A percentile compares a stretch with the other conserved stretches of the same genome.
phyloP scores from a whole-genome alignment of 2,329 filamentous ascomycete genomes.

The Lasiodiplodia theobromae region DNA sequence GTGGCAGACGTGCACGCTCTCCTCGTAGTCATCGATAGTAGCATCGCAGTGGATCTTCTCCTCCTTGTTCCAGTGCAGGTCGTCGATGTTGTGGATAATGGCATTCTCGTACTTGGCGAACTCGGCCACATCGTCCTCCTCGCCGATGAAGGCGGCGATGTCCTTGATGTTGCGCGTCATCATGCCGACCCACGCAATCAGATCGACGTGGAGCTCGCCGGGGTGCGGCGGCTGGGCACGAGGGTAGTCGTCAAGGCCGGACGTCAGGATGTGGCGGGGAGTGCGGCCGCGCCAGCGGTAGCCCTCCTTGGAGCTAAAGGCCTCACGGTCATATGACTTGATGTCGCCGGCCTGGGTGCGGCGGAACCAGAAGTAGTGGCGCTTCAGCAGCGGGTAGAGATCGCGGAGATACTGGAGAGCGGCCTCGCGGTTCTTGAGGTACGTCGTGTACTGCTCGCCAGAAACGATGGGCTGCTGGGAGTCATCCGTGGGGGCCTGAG shows the following conservation, averaged over 20 bases:
- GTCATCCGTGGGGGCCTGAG: slow-evolving; percentile 41
- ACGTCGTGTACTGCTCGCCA: slow-evolving; percentile 65
- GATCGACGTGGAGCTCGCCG: slow-evolving; percentile 91
- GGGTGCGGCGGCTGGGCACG: slow-evolving; percentile 92
- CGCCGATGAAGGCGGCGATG: slow-evolving; percentile 77
- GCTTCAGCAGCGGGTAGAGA: slow-evolving; percentile 85
- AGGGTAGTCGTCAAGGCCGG: slow-evolving; percentile 95
- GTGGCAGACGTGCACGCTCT: slow-evolving; percentile 88
- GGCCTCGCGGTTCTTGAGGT: slow-evolving; percentile 71
- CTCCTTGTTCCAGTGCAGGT: slow-evolving; percentile 88
- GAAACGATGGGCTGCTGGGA: slow-evolving; percentile 49
- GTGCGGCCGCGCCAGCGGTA: slow-evolving; percentile 96
- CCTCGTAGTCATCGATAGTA: slow-evolving; percentile 94
- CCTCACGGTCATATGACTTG: slow-evolving; percentile 87
- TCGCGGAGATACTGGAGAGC: slow-evolving; percentile 75
- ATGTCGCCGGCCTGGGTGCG: slow-evolving; percentile 90
- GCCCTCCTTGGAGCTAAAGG: slow-evolving; percentile 86
- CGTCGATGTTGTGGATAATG: slow-evolving; percentile 85
- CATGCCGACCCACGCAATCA: slow-evolving; percentile 97
- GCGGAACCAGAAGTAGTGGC: slow-evolving; percentile 94
- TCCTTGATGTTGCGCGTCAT: slow-evolving; percentile 87
- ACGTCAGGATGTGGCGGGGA: slow-evolving; percentile 85
- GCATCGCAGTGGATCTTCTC: slow-evolving; percentile 90
- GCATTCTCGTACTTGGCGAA: slow-evolving; percentile 76
- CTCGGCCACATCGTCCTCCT: slow-evolving; percentile 76